These are phyloP conservation scores for Suillus fuscotomentosus DNA, from an alignment of 768 basidiomycete genomes.

Conservation along the genomic window DNA sequence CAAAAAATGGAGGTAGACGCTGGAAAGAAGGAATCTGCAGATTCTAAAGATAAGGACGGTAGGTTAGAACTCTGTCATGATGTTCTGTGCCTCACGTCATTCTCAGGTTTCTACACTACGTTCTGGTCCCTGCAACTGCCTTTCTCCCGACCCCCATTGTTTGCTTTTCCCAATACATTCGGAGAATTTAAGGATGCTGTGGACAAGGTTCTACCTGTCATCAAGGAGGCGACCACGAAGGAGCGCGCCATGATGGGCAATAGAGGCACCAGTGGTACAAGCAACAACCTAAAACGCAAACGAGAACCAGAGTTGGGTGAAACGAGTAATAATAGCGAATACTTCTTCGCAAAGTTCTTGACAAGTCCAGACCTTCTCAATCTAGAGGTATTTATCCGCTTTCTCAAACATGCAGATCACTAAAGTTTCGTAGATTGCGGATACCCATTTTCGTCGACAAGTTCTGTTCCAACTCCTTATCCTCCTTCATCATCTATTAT, in stretches of 20 bases:
- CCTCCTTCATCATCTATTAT: constrained; percentile 71
- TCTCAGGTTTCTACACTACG: constrained; percentile 73
- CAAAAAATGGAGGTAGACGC: constrained; percentile 68
- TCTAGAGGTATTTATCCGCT: constrained; percentile 62
- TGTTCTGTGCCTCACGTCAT: constrained; percentile 7
- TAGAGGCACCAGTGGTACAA: constrained; percentile 41
- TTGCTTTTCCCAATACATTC: constrained; percentile 56
- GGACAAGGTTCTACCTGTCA: constrained; percentile 69
- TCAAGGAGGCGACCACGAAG: constrained; percentile 84
- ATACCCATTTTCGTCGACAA: constrained; percentile 91
- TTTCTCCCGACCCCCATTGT: constrained; percentile 78
- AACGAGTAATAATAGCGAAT: constrained; percentile 54
- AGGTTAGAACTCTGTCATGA: constrained; percentile 11
- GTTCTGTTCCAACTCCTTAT: constrained; percentile 84
- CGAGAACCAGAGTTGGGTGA: constrained; percentile 61
- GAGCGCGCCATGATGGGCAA: constrained; percentile 88
- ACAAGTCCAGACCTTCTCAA: constrained; percentile 86
- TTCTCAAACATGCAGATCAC: constrained; percentile 7
- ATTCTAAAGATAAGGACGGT: constrained; percentile 57
- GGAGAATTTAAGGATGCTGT: constrained; percentile 68
- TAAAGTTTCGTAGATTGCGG: constrained; percentile 61
- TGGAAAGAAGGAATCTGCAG: constrained; percentile 35
- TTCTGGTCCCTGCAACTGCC: constrained; percentile 90
- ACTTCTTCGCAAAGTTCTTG: constrained; percentile 93
- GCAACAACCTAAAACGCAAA: constrained; percentile 56